phyloP scores from a whole-genome alignment of 2,329 filamentous ascomycete genomes.

The Xylaria sp. region DNA sequence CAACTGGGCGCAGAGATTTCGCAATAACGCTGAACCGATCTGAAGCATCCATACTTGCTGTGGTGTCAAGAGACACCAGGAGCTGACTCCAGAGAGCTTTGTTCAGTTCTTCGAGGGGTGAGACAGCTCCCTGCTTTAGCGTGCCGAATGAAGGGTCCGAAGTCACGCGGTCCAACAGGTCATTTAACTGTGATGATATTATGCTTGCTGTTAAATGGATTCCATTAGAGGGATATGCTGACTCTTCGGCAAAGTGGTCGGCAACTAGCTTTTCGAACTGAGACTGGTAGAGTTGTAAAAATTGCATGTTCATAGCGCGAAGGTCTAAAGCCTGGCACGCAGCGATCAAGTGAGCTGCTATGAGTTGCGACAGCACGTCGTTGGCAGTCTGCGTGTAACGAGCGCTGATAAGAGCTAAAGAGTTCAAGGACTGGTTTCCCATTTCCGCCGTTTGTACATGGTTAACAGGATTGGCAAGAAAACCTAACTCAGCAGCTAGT shows the following conservation, averaged over 20 bases:
- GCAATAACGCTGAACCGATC: slow-evolving; percentile 29
- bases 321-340: slow-evolving; percentile 66
- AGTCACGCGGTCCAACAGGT: neutral
- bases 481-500: slow-evolving; percentile 71
- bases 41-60: slow-evolving; percentile 26
- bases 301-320: slow-evolving; percentile 25
- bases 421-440: slow-evolving; percentile 75
- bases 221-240: neutral
- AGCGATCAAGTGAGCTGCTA: slow-evolving; percentile 63
- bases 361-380: slow-evolving; percentile 67
- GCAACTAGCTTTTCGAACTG: slow-evolving; percentile 26
- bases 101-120: neutral
- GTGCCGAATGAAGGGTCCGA: neutral
- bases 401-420: slow-evolving; percentile 69
- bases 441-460: slow-evolving; percentile 76
- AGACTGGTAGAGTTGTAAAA: slow-evolving; percentile 1
- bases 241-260: too few relatives aligned
- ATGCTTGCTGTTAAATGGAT: neutral
- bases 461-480: slow-evolving; percentile 71
- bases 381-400: slow-evolving; percentile 64
- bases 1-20: slow-evolving; percentile 30
- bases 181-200: too few relatives aligned
- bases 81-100: slow-evolving; percentile 30
- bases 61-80: slow-evolving; percentile 28
- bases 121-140: too few relatives aligned